Percentiles rank a stretch among this genome's conserved stretches.
phyloP scores from a whole-genome alignment of 2,329 filamentous ascomycete species.

The Neopestalotiopsis rosae region DNA sequence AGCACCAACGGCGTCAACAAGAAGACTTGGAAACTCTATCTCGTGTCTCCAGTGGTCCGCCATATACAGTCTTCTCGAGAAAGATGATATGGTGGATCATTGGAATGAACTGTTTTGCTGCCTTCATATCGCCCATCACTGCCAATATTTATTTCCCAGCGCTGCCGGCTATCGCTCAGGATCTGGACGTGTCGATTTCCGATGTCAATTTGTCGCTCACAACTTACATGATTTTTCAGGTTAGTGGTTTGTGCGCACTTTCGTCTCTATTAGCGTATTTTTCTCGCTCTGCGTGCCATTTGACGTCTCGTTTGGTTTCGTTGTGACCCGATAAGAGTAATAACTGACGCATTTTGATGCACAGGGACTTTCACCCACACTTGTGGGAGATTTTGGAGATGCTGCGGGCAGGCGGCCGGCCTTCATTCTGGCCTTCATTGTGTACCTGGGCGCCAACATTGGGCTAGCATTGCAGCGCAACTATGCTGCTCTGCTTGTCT shows the following conservation, averaged over 20 bases:
- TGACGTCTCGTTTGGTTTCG: too few relatives aligned
- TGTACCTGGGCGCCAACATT: conserved; percentile 65
- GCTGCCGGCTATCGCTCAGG: conserved; percentile 42
- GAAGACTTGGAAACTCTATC: conserved; percentile 39
- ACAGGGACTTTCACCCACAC: conserved; percentile 59
- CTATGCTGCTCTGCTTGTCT: conserved; percentile 62
- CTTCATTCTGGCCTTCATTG: conserved; percentile 61
- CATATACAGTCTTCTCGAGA: conserved; percentile 46
- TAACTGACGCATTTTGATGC: conserved; percentile 39
- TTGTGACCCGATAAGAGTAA: too few relatives aligned
- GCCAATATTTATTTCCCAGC: conserved; percentile 63
- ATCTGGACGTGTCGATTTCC: conserved; percentile 43
- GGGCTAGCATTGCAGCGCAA: conserved; percentile 63
- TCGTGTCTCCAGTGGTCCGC: conserved; percentile 43
- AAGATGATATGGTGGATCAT: conserved; percentile 57
- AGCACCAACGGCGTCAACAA: conserved; percentile 20
- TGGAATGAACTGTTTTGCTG: conserved; percentile 55
- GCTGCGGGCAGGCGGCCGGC: conserved; percentile 65
- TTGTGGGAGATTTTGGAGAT: conserved; percentile 68
- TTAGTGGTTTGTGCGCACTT: too few relatives aligned
- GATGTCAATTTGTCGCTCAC: conserved; percentile 59
- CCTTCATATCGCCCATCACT: conserved; percentile 62
- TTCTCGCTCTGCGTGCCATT: too few relatives aligned
- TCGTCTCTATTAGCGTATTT: too few relatives aligned
- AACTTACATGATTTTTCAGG: conserved; percentile 63